Base-by-base conservation (phyloP, 345 rosid genomes). In the Gossypium rotundifolium region DNA sequence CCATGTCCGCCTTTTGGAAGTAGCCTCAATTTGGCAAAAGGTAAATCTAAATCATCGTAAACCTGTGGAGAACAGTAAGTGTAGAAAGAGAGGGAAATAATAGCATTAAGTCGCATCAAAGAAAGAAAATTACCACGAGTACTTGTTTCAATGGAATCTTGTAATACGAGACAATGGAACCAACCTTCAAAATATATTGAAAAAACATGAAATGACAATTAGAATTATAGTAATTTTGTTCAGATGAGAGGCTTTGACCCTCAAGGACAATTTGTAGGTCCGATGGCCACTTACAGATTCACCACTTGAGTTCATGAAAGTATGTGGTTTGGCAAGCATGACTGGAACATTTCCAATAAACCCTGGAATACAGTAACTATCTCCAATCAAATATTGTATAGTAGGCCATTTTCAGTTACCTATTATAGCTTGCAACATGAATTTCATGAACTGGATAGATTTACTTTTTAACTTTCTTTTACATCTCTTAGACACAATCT, bases 1-100 rank as follows among this genome's bases (percentile, higher is more conserved):
- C 99, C 99, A 76, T 93, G 99, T 67, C 99, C 99, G 78, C 99
- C 99, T 88, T 95, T 95, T 25, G 98, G 99, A 84, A 93, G 77
- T 75, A 95, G 79, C 70, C 94, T 90, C 77, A 95, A 72, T 83
- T 90, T 93, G 33, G 88, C 93, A 81, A 91, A 93, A 61, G 99
- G 96, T 74, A 93, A 84, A 86, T 95, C 99, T 64, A 95, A 77
- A 82, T 95, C 99, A 76, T 95, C 99, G 80, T 86, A 95, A 72
- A 95, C 62, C 98, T 95, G 85, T 48, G 77, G 17, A 63, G 14
- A 78, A 74, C 40, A 58, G 14, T 29, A 65, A 58, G 71, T 38
- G 66, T 45, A 42, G 53, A 70, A 13, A 38, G 40, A 12, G 66
- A 58, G 62, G 29, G 54, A 40, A 58, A 75, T 51, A 7, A 9